Evolutionary conservation across 2,329 filamentous ascomycete species (phyloP).

Genomic region (Pseudofabraea citricarpa): DNA sequence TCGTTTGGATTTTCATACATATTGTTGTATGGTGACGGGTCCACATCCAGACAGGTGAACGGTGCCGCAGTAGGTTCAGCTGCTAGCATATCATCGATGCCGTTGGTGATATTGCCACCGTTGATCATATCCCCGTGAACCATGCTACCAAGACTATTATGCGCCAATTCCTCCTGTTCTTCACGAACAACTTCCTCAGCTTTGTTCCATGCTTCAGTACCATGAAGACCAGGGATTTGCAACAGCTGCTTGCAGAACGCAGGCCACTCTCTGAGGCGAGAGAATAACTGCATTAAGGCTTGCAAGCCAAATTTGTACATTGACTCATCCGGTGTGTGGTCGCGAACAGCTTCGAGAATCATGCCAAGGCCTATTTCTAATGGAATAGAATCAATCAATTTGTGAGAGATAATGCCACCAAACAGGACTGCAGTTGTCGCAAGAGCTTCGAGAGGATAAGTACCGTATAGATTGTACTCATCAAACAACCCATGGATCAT

Average conservation of each 20-base stretch:
- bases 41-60: constrained; percentile 75
- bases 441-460: constrained; percentile 92
- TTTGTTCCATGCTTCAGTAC: constrained; percentile 78
- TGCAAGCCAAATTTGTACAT: constrained; percentile 99
- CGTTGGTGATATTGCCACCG: constrained; percentile 60
- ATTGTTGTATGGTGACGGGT: constrained; percentile 57
- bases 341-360: constrained; percentile 93
- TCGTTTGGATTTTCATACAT: constrained; percentile 78
- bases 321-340: constrained; percentile 74
- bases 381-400: constrained; percentile 82
- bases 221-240: constrained; percentile 74
- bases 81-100: constrained; percentile 56
- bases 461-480: constrained; percentile 91
- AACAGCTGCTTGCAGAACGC: constrained; percentile 84
- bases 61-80: constrained; percentile 60
- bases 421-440: constrained; percentile 96
- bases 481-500: constrained; percentile 99
- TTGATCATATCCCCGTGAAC: constrained; percentile 31
- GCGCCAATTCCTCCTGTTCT: constrained; percentile 54
- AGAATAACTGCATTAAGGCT: constrained; percentile 82
- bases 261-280: constrained; percentile 88
- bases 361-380: constrained; percentile 93
- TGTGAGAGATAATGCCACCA: constrained; percentile 91
- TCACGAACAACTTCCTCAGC: constrained; percentile 76
- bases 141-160: constrained; percentile 48